Percentiles rank a stretch among this genome's conserved stretches.
phyloP scores from a whole-genome alignment of 2,329 filamentous ascomycete genomes.

The Salinomyces thailandicus region DNA sequence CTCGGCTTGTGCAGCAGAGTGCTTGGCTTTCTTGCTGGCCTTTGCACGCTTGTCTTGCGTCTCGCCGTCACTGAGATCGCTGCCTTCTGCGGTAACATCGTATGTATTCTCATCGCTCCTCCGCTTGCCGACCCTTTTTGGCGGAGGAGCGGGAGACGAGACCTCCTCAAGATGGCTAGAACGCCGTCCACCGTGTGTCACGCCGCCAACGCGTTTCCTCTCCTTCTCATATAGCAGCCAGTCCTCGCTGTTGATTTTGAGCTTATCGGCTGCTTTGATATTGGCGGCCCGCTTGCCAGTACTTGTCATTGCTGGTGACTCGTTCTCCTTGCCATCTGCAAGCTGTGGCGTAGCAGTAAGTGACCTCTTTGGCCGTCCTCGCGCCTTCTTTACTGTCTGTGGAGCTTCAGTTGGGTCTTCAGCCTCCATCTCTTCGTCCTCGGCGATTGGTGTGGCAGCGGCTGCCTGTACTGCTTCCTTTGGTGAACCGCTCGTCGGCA shows the following conservation, averaged over 20 bases:
- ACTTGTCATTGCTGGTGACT: slow-evolving; percentile 64
- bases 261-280: slow-evolving; percentile 62
- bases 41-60: slow-evolving; percentile 35
- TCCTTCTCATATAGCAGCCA: slow-evolving; percentile 90
- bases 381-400: slow-evolving; percentile 7
- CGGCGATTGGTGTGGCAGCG: slow-evolving; percentile 9
- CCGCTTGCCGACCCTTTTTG: slow-evolving; percentile 24
- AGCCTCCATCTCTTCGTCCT: slow-evolving; percentile 15
- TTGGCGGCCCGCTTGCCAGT: slow-evolving; percentile 78
- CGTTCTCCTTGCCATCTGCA: slow-evolving; percentile 57
- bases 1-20: slow-evolving; percentile 20
- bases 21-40: slow-evolving; percentile 43
- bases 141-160: slow-evolving; percentile 16
- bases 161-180: slow-evolving; percentile 34
- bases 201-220: slow-evolving; percentile 65
- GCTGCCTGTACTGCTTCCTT: not conserved
- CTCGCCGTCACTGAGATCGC: slow-evolving; percentile 37
- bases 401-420: slow-evolving; percentile 9
- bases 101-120: slow-evolving; percentile 30
- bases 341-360: slow-evolving; percentile 19
- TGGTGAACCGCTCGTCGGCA: slow-evolving; percentile 2
- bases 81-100: slow-evolving; percentile 31
- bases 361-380: slow-evolving; percentile 19
- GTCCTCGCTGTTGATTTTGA: slow-evolving; percentile 71
- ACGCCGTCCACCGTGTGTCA: slow-evolving; percentile 48